These are phyloP conservation scores for Coniochaeta ligniaria DNA, from an alignment of 2,329 filamentous ascomycete genomes.

Conservation along the genomic window DNA sequence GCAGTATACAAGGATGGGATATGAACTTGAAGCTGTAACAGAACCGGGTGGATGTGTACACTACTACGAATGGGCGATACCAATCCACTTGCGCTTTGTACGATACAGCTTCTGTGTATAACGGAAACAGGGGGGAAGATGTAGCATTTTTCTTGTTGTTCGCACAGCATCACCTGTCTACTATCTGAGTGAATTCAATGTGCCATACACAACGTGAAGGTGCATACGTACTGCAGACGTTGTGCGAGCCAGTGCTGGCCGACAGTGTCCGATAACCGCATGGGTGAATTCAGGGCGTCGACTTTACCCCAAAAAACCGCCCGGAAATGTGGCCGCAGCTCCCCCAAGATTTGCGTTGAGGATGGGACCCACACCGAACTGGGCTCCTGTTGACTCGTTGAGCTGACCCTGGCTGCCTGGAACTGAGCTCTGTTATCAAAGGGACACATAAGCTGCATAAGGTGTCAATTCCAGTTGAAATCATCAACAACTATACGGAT, in stretches of 20 bases:
- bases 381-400: slow-evolving; percentile 1
- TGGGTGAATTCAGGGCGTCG: not conserved
- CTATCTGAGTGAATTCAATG: not conserved
- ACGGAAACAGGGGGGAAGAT: not conserved
- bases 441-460: not conserved
- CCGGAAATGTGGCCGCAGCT: not conserved
- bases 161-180: not conserved
- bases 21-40: slow-evolving; percentile 1
- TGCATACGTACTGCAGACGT: no score
- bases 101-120: not conserved
- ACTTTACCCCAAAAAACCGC: not conserved
- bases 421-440: not conserved
- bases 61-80: not conserved
- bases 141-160: not conserved
- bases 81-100: slow-evolving; percentile 2
- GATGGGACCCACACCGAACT: not conserved
- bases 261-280: not conserved
- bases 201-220: no score
- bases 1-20: slow-evolving; percentile 1
- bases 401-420: not conserved
- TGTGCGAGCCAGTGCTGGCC: not conserved
- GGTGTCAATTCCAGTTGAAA: not conserved
- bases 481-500: not conserved
- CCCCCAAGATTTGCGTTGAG: slow-evolving; percentile 2
- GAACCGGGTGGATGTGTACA: not conserved